These are phyloP conservation scores for Mrakia frigida DNA, from an alignment of 768 basidiomycete species.

Conservation along the genomic window DNA sequence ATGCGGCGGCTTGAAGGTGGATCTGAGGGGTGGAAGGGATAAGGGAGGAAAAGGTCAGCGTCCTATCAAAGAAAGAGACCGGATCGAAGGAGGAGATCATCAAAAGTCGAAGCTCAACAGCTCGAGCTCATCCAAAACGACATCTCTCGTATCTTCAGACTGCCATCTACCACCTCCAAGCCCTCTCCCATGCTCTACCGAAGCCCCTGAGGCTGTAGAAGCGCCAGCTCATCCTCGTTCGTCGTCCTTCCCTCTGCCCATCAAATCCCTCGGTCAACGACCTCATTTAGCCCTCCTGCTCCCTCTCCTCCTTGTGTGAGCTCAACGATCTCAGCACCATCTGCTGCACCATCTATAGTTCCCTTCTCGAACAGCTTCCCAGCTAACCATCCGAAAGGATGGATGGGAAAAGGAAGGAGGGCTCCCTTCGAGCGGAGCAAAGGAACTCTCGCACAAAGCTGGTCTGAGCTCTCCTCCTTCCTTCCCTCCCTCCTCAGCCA, in stretches of 20 bases:
- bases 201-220: background rate
- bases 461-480: too few relatives aligned
- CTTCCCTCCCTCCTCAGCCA: too few relatives aligned
- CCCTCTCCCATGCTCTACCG: background rate
- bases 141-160: background rate
- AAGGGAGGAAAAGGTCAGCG: background rate
- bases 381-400: too few relatives aligned
- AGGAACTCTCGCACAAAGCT: too few relatives aligned
- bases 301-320: background rate
- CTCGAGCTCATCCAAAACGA: background rate
- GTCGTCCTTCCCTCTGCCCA: background rate
- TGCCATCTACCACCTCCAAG: background rate
- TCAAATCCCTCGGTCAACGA: background rate
- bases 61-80: background rate
- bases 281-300: background rate
- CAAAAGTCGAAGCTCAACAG: constrained; percentile 1
- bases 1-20: too few relatives aligned
- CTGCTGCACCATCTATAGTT: too few relatives aligned
- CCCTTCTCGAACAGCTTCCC: too few relatives aligned
- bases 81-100: background rate
- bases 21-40: background rate
- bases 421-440: too few relatives aligned
- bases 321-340: too few relatives aligned
- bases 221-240: background rate
- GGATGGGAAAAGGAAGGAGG: too few relatives aligned